Conservation (phyloP, 2,329 filamentous ascomycete genomes). For the Chrysoporthe austroafricana region DNA sequence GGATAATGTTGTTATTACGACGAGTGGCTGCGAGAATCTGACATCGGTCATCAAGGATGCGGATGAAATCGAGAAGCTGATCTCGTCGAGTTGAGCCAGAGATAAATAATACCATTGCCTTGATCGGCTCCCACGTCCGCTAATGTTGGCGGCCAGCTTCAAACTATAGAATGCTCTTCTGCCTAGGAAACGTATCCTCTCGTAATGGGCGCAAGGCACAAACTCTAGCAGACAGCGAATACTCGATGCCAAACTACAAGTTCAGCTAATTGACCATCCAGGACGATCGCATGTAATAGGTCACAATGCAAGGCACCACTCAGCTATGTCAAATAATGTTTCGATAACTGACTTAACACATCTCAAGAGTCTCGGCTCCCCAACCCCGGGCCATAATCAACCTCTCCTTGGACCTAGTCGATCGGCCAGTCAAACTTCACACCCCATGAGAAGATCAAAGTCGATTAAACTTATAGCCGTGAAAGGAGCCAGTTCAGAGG, state of each 20-base stretch:
- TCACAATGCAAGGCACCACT: neutral
- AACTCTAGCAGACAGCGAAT: neutral
- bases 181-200: neutral
- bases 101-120: neutral
- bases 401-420: neutral
- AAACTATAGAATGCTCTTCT: neutral
- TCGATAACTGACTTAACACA: neutral
- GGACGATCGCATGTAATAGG: neutral
- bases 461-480: neutral
- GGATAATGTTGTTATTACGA: constrained; percentile 68
- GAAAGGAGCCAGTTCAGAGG: neutral
- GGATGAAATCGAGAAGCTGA: constrained; percentile 60
- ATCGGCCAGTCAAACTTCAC: neutral
- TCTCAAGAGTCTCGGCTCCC: neutral
- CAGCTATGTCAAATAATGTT: neutral
- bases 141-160: neutral
- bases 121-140: too few species aligned
- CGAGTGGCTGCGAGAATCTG: constrained; percentile 64
- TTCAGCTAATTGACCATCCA: neutral
- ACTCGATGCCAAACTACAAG: neutral
- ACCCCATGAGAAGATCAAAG: neutral
- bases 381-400: neutral
- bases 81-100: constrained; percentile 36
- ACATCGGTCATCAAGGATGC: constrained; percentile 68
- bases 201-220: neutral